Percentiles rank a stretch among this genome's conserved stretches.
Conservation (phyloP, 2,329 filamentous ascomycete genomes). For the Ophiocordyceps camponoti-leonardi region DNA sequence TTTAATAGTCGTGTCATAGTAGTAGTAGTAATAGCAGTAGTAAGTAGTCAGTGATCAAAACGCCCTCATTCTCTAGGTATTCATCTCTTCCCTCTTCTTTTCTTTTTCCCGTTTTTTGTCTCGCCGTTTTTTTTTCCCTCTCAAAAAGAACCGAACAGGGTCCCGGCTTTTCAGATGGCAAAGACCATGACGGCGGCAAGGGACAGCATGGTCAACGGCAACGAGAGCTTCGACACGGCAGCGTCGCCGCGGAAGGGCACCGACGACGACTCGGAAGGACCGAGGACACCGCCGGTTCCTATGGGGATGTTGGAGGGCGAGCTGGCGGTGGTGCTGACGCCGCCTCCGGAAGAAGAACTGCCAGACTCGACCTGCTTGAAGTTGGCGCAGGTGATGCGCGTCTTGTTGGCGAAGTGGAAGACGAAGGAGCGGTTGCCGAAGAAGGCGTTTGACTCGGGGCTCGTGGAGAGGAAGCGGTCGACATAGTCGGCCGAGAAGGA, state of each 20-base stretch:
- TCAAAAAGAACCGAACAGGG: no score
- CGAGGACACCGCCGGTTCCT: neutral
- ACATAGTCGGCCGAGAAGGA: conserved; percentile 31
- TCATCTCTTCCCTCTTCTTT: no score
- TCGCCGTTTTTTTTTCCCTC: neutral
- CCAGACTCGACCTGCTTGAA: conserved; percentile 18
- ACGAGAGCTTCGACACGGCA: neutral
- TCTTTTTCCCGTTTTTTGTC: conserved; percentile 24
- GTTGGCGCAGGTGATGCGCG: conserved; percentile 47
- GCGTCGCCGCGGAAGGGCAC: neutral
- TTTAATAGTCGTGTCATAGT: no score
- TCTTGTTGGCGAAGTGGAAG: conserved; percentile 46
- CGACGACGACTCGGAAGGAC: neutral
- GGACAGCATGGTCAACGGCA: neutral
- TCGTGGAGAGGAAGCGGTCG: conserved; percentile 41
- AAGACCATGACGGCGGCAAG: neutral
- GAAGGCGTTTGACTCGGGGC: conserved; percentile 32
- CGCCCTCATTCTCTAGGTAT: no score
- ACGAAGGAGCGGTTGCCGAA: conserved; percentile 49
- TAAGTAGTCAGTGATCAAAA: no score
- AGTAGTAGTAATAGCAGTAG: no score
- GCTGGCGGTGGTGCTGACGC: neutral
- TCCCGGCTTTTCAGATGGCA: neutral
- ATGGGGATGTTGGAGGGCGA: neutral
- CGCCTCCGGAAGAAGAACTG: neutral